phyloP scores from a whole-genome alignment of 352 stramenopile genomes.

The Phytophthora gonapodyides region DNA sequence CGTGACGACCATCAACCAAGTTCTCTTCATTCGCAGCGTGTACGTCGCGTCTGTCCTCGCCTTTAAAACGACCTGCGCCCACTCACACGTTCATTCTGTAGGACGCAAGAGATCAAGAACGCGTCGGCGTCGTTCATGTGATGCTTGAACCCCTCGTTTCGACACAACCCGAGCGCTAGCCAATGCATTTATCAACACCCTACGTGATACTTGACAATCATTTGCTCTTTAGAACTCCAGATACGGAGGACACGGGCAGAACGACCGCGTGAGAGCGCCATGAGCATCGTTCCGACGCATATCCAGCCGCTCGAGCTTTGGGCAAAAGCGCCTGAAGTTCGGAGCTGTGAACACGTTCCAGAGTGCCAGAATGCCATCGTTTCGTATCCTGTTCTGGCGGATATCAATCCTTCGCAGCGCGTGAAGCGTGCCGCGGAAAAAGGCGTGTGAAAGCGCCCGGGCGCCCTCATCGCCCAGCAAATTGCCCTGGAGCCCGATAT shows the following conservation, averaged over 20 bases:
- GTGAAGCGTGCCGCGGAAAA: constrained; percentile 55
- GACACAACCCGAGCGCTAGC: not conserved
- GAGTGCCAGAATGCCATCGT: constrained; percentile 58
- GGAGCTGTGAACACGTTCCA: constrained; percentile 74
- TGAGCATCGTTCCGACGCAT: constrained; percentile 67
- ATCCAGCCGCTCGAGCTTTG: constrained; percentile 66
- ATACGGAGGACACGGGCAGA: constrained; percentile 57
- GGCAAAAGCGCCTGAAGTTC: constrained; percentile 53
- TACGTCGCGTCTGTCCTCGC: constrained; percentile 25
- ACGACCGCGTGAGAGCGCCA: constrained; percentile 50
- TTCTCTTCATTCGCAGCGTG: constrained; percentile 73
- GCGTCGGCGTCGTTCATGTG: constrained; percentile 68
- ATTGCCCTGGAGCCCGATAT: constrained; percentile 64
- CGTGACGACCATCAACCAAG: constrained; percentile 57
- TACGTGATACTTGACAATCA: too few species aligned
- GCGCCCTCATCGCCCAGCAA: constrained; percentile 61
- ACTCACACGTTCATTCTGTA: constrained; percentile 14
- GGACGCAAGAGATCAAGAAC: constrained; percentile 75
- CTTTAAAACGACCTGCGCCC: not conserved
- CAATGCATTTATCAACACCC: not conserved
- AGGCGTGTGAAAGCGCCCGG: constrained; percentile 57
- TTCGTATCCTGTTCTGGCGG: constrained; percentile 69
- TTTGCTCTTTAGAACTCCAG: constrained; percentile 46
- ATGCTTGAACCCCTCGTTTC: constrained; percentile 1
- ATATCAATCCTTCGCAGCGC: constrained; percentile 54